phyloP scores from a whole-genome alignment of 2,329 filamentous ascomycete species.

The Xylariaceae sp. region DNA sequence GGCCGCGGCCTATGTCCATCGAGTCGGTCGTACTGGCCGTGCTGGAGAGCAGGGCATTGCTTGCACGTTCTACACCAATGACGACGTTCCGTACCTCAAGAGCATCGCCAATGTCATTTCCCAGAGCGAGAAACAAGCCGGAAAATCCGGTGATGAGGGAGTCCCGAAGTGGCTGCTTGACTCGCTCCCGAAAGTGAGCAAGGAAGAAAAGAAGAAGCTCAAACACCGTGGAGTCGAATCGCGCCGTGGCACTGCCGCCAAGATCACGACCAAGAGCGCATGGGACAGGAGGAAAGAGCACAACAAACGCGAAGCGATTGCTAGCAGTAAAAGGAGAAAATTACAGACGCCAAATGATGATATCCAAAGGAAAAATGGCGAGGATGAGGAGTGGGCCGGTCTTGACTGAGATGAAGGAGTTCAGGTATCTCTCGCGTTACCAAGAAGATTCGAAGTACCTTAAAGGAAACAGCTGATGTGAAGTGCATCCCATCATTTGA shows the following conservation, averaged over 20 bases:
- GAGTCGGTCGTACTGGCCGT: slow-evolving; percentile 83
- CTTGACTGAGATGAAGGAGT: slow-evolving; percentile 30
- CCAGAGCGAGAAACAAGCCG: slow-evolving; percentile 68
- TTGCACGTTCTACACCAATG: slow-evolving; percentile 91
- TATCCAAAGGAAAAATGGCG: slow-evolving; percentile 25
- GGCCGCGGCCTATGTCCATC: slow-evolving; percentile 85
- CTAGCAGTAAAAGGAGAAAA: slow-evolving; percentile 54
- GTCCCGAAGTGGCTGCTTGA: slow-evolving; percentile 85
- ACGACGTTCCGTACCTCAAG: slow-evolving; percentile 85
- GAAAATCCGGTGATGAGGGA: slow-evolving; percentile 47
- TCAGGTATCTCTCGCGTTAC: background rate
- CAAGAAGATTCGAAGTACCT: background rate
- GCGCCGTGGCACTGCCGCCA: slow-evolving; percentile 45
- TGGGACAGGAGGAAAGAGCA: slow-evolving; percentile 66
- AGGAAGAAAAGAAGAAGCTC: slow-evolving; percentile 76
- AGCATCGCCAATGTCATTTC: slow-evolving; percentile 90
- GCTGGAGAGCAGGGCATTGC: slow-evolving; percentile 85
- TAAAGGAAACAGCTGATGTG: background rate
- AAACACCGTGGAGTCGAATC: slow-evolving; percentile 76
- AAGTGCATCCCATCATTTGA: background rate
- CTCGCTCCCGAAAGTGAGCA: slow-evolving; percentile 75
- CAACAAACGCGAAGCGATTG: slow-evolving; percentile 58
- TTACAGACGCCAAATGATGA: slow-evolving; percentile 26
- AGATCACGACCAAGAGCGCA: slow-evolving; percentile 79
- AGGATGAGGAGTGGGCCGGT: slow-evolving; percentile 42